phyloP scores from a whole-genome alignment of 2,329 filamentous ascomycete species.

The Fusarium fracticaudum region DNA sequence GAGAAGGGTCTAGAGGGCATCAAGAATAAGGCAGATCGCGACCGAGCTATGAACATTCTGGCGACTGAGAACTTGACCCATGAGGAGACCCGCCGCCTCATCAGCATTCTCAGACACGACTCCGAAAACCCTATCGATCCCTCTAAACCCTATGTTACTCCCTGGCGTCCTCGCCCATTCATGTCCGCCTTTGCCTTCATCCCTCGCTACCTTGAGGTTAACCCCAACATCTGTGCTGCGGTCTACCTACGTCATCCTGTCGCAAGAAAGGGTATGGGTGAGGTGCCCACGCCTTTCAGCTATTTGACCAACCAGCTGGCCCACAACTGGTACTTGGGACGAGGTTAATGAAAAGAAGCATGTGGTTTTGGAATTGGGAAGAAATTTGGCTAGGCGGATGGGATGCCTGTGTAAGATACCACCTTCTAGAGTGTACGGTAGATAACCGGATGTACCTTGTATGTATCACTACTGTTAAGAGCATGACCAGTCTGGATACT shows the following conservation, averaged over 20 bases:
- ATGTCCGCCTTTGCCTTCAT: slow-evolving; percentile 96
- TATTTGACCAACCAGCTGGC: slow-evolving; percentile 78
- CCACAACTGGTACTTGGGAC: slow-evolving; percentile 92
- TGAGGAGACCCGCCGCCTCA: slow-evolving; percentile 64
- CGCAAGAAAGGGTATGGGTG: slow-evolving; percentile 80
- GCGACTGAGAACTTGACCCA: slow-evolving; percentile 50
- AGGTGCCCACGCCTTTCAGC: slow-evolving; percentile 85
- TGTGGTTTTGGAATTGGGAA: slow-evolving; percentile 14
- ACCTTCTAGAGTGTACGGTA: slow-evolving; percentile 46
- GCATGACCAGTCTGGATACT: slow-evolving; percentile 17
- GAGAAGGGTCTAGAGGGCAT: slow-evolving; percentile 49
- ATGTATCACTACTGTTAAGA: slow-evolving; percentile 45
- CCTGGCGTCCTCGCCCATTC: slow-evolving; percentile 86
- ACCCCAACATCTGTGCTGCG: slow-evolving; percentile 94
- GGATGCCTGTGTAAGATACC: slow-evolving; percentile 46
- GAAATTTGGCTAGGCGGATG: slow-evolving; percentile 35
- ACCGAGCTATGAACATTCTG: slow-evolving; percentile 47
- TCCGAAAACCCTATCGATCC: slow-evolving; percentile 80
- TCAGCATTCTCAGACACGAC: slow-evolving; percentile 68
- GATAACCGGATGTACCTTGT: slow-evolving; percentile 43
- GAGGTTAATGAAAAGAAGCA: slow-evolving; percentile 64
- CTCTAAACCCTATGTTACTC: slow-evolving; percentile 86
- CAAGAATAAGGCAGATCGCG: slow-evolving; percentile 46
- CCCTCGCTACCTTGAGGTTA: slow-evolving; percentile 94
- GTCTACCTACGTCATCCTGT: slow-evolving; percentile 96